These are phyloP conservation scores for Boechera retrofracta DNA, from an alignment of 345 rosid species.

Conservation along the genomic window DNA sequence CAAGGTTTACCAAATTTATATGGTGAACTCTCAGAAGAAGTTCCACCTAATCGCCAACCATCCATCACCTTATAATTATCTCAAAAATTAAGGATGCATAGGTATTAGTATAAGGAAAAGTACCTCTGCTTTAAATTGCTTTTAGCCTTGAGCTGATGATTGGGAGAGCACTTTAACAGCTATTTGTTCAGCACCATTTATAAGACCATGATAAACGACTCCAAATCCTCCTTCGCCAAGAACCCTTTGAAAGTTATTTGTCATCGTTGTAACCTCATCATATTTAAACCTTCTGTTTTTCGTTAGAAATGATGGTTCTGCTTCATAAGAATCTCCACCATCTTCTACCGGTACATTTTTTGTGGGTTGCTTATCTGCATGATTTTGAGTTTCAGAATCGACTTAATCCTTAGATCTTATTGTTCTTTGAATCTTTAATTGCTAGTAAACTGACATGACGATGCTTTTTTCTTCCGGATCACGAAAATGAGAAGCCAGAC, in stretches of 20 bases:
- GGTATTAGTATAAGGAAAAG: too few relatives aligned
- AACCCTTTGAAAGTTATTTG: conserved; percentile 41
- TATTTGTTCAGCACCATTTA: conserved; percentile 29
- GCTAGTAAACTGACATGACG: too few relatives aligned
- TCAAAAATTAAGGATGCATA: too few relatives aligned
- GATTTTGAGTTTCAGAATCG: too few relatives aligned
- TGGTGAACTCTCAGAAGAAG: conserved; percentile 49
- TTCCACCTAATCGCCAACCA: conserved; percentile 31
- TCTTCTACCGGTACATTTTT: too few relatives aligned
- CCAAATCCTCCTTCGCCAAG: conserved; percentile 49
- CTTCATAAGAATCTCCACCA: too few relatives aligned
- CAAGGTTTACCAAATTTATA: conserved; percentile 39
- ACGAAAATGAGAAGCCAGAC: background rate
- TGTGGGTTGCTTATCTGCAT: too few relatives aligned
- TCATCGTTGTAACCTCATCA: conserved; percentile 36
- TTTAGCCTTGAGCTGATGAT: conserved; percentile 48
- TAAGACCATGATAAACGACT: conserved; percentile 45
- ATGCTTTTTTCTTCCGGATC: too few relatives aligned
- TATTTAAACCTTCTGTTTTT: conserved; percentile 36
- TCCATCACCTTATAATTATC: too few relatives aligned
- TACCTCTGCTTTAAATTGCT: conserved; percentile 50
- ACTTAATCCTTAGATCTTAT: too few relatives aligned
- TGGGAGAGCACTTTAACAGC: conserved; percentile 49
- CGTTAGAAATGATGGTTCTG: too few relatives aligned
- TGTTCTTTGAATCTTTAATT: too few relatives aligned